These are phyloP conservation scores for Tagetes erecta DNA, from an alignment of 129 eudicot species.

Conservation along the genomic window DNA sequence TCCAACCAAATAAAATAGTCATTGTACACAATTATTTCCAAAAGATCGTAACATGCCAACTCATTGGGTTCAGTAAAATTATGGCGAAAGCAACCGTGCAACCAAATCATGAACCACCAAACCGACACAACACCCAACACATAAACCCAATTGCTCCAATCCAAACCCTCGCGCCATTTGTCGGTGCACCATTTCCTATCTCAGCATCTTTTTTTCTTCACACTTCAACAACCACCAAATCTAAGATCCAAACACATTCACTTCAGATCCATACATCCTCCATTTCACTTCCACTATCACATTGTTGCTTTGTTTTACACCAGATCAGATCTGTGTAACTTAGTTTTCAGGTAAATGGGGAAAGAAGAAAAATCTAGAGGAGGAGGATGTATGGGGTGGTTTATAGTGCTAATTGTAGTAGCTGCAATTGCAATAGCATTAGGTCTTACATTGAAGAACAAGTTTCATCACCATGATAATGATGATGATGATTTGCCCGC, in stretches of 20 bases:
- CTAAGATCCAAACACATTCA: neutral
- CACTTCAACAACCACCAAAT: neutral
- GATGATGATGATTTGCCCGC: slow-evolving; percentile 34
- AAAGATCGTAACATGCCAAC: neutral
- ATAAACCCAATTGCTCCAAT: neutral
- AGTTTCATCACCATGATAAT: slow-evolving; percentile 27
- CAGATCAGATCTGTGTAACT: slow-evolving; percentile 20
- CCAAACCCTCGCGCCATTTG: slow-evolving; percentile 35
- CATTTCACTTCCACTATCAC: slow-evolving; percentile 5
- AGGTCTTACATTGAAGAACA: slow-evolving; percentile 40
- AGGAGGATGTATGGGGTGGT: slow-evolving; percentile 62
- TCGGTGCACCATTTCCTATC: slow-evolving; percentile 31
- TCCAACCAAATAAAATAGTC: too few species aligned
- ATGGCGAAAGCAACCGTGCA: slow-evolving; percentile 28
- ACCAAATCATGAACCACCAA: slow-evolving; percentile 12
- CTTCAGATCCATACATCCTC: slow-evolving; percentile 27
- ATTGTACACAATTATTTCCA: neutral
- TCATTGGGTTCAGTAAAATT: slow-evolving; percentile 19
- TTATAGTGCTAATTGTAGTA: slow-evolving; percentile 46
- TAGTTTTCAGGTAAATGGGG: slow-evolving; percentile 35
- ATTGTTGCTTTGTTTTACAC: slow-evolving; percentile 3
- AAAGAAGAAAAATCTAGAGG: slow-evolving; percentile 44
- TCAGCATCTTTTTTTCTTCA: slow-evolving; percentile 17
- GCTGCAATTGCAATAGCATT: slow-evolving; percentile 50
- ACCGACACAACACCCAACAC: neutral